phyloP scores from a whole-genome alignment of 345 rosid species.

The Lepidium aucheri region DNA sequence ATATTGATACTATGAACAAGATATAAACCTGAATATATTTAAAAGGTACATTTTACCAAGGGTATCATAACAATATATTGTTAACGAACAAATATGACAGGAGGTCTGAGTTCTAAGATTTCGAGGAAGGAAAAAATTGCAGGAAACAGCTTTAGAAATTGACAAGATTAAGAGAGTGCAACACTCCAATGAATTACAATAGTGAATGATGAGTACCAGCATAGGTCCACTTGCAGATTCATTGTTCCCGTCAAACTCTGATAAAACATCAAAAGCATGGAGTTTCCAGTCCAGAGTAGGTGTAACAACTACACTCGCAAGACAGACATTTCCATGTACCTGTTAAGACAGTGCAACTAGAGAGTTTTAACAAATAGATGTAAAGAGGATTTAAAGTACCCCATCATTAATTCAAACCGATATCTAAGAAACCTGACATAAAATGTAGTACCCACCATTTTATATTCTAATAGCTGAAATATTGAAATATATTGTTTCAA shows the following conservation, averaged over 20 bases:
- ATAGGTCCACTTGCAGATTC: constrained; percentile 78
- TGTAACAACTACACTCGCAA: constrained; percentile 91
- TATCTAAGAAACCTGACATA: background rate
- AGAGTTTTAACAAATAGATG: background rate
- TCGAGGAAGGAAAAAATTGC: background rate
- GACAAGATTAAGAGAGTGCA: background rate
- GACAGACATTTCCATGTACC: constrained; percentile 97
- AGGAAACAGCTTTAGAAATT: background rate
- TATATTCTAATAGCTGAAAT: background rate
- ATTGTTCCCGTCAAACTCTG: constrained; percentile 88
- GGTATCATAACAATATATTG: background rate
- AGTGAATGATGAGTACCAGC: constrained; percentile 60
- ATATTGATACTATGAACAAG: background rate
- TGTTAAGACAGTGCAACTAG: constrained; percentile 20
- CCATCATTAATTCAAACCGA: background rate
- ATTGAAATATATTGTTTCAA: background rate
- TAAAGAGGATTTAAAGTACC: background rate
- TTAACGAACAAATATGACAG: background rate
- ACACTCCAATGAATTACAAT: background rate
- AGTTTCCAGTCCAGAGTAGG: constrained; percentile 98
- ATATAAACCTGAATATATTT: background rate
- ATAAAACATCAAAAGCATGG: constrained; percentile 94
- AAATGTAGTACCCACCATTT: background rate
- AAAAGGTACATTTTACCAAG: background rate
- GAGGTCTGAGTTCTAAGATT: background rate